These are phyloP conservation scores for Sporothrix sp. DNA, from an alignment of 2,329 filamentous ascomycete species.

Conservation along the genomic window DNA sequence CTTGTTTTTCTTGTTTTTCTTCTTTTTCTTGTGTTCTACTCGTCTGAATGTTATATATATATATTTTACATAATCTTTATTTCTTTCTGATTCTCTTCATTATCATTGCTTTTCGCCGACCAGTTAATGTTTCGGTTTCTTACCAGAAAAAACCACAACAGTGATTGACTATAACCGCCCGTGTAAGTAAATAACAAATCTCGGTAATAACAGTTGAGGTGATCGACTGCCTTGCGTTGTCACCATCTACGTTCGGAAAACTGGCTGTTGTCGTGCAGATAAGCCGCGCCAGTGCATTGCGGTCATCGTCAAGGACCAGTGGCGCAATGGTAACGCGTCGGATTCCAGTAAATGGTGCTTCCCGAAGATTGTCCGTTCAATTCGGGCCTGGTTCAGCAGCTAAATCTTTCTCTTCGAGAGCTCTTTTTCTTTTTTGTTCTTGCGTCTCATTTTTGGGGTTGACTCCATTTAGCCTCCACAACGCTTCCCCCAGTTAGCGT, in stretches of 20 bases:
- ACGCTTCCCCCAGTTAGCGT: background rate
- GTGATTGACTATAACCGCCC: no score
- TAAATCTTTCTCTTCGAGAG: background rate
- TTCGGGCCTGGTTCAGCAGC: conserved; percentile 13
- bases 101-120: no score
- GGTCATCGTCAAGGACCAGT: conserved; percentile 7
- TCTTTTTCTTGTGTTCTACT: no score
- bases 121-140: no score
- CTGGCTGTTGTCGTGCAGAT: background rate
- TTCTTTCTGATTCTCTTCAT: no score
- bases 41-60: background rate
- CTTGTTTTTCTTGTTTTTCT: background rate
- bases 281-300: background rate
- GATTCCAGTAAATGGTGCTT: conserved; percentile 15
- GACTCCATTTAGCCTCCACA: conserved; percentile 1
- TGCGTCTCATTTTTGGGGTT: background rate
- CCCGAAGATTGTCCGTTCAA: conserved; percentile 16
- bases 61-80: background rate
- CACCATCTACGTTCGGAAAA: no score
- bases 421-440: background rate
- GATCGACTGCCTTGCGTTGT: no score
- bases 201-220: no score
- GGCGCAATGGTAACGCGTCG: conserved; percentile 16
- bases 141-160: background rate
- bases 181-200: no score